Base-by-base conservation (phyloP, 1,139 yeast species). In the Suhomyces bolitotheri region DNA sequence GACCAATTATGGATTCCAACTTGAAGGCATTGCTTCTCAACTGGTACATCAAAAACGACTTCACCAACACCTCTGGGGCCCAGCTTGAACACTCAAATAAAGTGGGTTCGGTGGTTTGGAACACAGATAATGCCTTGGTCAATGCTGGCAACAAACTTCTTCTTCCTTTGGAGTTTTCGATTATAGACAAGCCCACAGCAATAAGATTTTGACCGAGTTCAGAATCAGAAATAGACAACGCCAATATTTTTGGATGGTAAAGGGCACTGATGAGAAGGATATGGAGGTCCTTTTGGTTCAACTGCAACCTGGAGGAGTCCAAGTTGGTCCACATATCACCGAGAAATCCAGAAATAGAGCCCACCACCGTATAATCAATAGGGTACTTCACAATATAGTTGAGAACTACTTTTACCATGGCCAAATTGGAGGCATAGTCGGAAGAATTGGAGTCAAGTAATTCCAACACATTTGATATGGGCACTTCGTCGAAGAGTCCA, bases 221-320 rank as follows among this genome's bases (percentile, higher is more conserved):
- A 0, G 50, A 53, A 34, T 63, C 54, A 6, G 60, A 50, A 2
- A 39, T 32, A 0, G 64, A 49, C 4, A 39, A 31, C 12, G 30
- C 34, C 30, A 66, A 37, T n/a, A 65, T 35, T 10, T 33, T 34
- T 7, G 53, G 46, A 27, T 54, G 49, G 21, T 53, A 70, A 3
- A 81, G 38, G 0, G 78, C 51, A 11, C 71, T 62, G 17, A 88
- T 78, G 21, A 83, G 64, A 0, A 54, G 43, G 12, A 76, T 51
- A 45, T 88, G 96, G 25, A 87, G 64, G 8, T 68, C 70, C 38
- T 80, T 74, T 46, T 87, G 94, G 37, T 75, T 75, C 36, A 87
- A 66, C 29, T 81, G 76, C 28, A 88, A 64, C 38, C 95, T 66
- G 8, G 80, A 81, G 1, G 75, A 69, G n/a, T 69, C 68, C 15